A percentile compares a stretch with the other conserved stretches of the same genome.
These are phyloP conservation scores for Mimosa bimucronata DNA, from an alignment of 306 rosid genomes.

Conservation along the genomic window DNA sequence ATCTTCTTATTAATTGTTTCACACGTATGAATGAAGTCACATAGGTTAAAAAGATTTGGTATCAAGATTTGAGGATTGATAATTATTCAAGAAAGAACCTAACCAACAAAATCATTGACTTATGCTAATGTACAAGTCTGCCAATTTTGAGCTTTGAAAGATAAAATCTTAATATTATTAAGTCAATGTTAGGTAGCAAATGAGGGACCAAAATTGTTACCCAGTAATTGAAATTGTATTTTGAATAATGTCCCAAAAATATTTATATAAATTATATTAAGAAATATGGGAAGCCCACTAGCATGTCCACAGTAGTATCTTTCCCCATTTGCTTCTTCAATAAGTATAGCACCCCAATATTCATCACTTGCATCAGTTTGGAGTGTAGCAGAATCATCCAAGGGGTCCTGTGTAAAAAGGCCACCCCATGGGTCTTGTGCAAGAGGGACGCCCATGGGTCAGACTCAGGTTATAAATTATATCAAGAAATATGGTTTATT, in stretches of 20 bases:
- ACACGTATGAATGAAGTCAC: slow-evolving; percentile 9
- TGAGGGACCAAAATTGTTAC: slow-evolving; percentile 22
- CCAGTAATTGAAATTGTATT: slow-evolving; percentile 9
- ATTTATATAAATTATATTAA: neutral
- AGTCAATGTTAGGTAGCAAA: slow-evolving; percentile 56
- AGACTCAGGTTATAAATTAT: too few relatives aligned
- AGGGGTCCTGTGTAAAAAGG: too few relatives aligned
- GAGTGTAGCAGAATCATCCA: too few relatives aligned
- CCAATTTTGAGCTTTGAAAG: slow-evolving; percentile 25
- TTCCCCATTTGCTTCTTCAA: too few relatives aligned
- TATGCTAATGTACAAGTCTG: slow-evolving; percentile 11
- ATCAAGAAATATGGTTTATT: too few relatives aligned
- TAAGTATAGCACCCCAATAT: too few relatives aligned
- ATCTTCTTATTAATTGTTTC: neutral
- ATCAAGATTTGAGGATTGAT: slow-evolving; percentile 9
- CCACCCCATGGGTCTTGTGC: too few relatives aligned
- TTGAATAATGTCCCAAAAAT: neutral
- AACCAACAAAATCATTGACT: slow-evolving; percentile 53
- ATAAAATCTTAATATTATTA: neutral
- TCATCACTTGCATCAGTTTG: too few relatives aligned
- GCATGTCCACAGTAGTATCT: too few relatives aligned
- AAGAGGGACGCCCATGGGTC: too few relatives aligned
- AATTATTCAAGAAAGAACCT: slow-evolving; percentile 24
- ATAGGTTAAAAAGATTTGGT: neutral
- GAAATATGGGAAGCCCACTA: neutral